A percentile compares a stretch with the other conserved stretches of the same genome.
Conservation (phyloP, 768 basidiomycete genomes). For the Collybiopsis luxurians region DNA sequence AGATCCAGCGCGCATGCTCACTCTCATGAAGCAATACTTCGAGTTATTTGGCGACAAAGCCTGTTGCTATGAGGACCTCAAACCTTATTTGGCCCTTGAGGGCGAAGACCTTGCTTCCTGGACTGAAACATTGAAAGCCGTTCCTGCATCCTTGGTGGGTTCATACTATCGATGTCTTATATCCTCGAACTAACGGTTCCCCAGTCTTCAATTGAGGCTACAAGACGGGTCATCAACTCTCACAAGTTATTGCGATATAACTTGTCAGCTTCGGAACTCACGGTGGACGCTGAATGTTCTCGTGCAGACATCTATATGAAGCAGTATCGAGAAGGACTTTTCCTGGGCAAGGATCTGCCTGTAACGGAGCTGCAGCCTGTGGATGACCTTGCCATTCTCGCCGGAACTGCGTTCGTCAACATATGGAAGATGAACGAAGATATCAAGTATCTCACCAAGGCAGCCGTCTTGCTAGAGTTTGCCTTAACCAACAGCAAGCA, state of each 20-base stretch:
- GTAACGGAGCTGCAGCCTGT: conserved; percentile 82
- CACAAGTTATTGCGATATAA: conserved; percentile 71
- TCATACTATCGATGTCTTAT: background rate
- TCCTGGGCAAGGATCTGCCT: conserved; percentile 63
- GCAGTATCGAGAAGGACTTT: conserved; percentile 66
- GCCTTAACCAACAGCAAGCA: conserved; percentile 70
- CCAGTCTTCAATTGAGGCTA: conserved; percentile 49
- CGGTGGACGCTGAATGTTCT: conserved; percentile 51
- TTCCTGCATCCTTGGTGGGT: conserved; percentile 48
- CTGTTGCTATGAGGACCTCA: conserved; percentile 86
- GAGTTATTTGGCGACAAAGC: conserved; percentile 73
- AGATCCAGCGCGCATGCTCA: conserved; percentile 46
- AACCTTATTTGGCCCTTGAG: conserved; percentile 56
- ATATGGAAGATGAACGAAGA: conserved; percentile 58
- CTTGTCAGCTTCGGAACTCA: conserved; percentile 47
- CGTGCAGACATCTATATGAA: conserved; percentile 51
- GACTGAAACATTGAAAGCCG: conserved; percentile 49
- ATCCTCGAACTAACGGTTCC: background rate
- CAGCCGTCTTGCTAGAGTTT: conserved; percentile 67
- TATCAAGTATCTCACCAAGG: conserved; percentile 59
- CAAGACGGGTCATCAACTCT: conserved; percentile 71
- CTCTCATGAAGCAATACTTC: conserved; percentile 66
- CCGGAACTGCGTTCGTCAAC: conserved; percentile 64
- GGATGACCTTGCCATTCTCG: conserved; percentile 80
- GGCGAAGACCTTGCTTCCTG: conserved; percentile 47